Evolutionary conservation across 2,329 filamentous ascomycete genomes (phyloP).

Genomic region (Penicillium decumbens): DNA sequence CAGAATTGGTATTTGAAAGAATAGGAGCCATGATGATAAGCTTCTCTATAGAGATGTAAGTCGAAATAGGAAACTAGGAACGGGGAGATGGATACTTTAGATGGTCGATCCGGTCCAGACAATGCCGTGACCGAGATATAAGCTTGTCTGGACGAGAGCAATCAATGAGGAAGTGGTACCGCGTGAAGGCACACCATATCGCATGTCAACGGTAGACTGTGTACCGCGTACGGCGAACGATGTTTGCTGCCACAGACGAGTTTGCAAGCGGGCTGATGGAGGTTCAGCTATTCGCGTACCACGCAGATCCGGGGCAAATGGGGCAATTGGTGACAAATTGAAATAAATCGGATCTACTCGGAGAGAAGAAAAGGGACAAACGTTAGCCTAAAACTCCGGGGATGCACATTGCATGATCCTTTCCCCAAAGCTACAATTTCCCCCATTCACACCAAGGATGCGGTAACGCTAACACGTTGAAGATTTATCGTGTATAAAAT

Average conservation of each 20-base stretch:
- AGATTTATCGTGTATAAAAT: too few relatives aligned
- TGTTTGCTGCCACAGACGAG: slow-evolving; percentile 2
- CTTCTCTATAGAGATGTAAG: background rate
- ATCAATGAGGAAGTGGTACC: background rate
- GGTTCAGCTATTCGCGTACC: background rate
- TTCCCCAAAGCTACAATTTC: too few relatives aligned
- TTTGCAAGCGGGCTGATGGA: slow-evolving; percentile 10
- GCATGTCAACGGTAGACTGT: background rate
- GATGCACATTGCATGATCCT: too few relatives aligned
- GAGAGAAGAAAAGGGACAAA: too few relatives aligned
- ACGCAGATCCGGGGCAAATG: background rate
- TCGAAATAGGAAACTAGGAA: background rate
- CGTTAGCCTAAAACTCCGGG: too few relatives aligned
- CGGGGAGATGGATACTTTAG: background rate
- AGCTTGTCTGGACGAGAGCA: background rate
- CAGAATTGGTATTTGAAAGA: slow-evolving; percentile 2
- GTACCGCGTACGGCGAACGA: background rate
- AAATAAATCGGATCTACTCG: background rate
- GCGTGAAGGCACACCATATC: background rate
- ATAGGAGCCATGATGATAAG: slow-evolving; percentile 7
- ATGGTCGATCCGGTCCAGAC: background rate
- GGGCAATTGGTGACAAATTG: background rate
- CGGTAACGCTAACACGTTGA: too few relatives aligned
- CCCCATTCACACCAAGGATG: too few relatives aligned
- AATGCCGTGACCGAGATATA: background rate